Conservation (phyloP, 148 eudicot genomes). For the Arctostaphylos glauca region DNA sequence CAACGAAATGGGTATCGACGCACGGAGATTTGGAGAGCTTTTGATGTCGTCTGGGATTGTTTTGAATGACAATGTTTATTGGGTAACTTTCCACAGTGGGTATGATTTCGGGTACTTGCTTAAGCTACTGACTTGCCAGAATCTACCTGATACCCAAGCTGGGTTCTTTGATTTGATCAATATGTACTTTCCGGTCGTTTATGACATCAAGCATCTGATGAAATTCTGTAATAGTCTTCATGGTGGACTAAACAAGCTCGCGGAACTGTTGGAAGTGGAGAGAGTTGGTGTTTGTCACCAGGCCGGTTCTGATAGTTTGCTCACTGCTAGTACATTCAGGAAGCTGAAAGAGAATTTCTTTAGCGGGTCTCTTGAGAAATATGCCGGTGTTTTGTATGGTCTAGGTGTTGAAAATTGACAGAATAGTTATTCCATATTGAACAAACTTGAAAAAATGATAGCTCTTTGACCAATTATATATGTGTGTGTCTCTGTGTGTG, state of each 20-base stretch:
- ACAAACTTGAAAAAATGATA: neutral
- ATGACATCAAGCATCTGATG: slow-evolving; percentile 48
- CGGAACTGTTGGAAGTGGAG: slow-evolving; percentile 48
- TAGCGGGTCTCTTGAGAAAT: slow-evolving; percentile 45
- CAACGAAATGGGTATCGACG: slow-evolving; percentile 40
- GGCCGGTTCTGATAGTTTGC: slow-evolving; percentile 60
- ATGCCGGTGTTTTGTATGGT: slow-evolving; percentile 50
- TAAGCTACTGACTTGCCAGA: slow-evolving; percentile 44
- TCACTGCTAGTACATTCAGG: slow-evolving; percentile 45
- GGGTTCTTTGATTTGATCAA: slow-evolving; percentile 41
- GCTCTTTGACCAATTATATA: neutral
- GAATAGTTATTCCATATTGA: neutral
- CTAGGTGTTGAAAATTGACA: slow-evolving; percentile 40
- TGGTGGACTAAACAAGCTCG: slow-evolving; percentile 52
- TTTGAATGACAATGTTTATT: slow-evolving; percentile 40
- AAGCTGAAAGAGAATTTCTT: slow-evolving; percentile 48
- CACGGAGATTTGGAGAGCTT: slow-evolving; percentile 43
- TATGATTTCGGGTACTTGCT: slow-evolving; percentile 55
- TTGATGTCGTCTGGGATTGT: slow-evolving; percentile 54
- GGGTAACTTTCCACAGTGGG: slow-evolving; percentile 57
- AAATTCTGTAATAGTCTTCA: slow-evolving; percentile 49
- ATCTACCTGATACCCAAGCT: slow-evolving; percentile 38
- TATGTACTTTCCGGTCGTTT: slow-evolving; percentile 38
- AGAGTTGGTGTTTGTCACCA: slow-evolving; percentile 50
- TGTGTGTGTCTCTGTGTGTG: neutral